Percentiles rank a stretch among this genome's conserved stretches.
phyloP scores from a whole-genome alignment of 2,329 filamentous ascomycete species.

The Dissoconium aciculare region DNA sequence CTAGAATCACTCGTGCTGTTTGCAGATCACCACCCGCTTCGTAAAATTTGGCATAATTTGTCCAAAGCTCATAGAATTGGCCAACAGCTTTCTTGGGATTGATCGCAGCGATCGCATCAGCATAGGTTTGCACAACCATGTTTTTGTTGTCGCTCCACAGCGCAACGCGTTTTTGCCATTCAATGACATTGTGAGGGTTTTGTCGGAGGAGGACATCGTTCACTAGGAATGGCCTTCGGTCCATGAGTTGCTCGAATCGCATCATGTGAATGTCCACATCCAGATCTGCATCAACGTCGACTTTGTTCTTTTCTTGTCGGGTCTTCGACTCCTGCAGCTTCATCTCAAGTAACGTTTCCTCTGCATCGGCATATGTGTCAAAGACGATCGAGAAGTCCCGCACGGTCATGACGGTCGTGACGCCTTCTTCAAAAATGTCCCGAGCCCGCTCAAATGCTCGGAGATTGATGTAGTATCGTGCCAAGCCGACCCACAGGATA shows the following conservation, averaged over 20 bases:
- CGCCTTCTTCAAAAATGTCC: slow-evolving; percentile 88
- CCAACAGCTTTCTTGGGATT: slow-evolving; percentile 89
- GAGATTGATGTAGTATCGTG: slow-evolving; percentile 89
- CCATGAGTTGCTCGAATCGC: slow-evolving; percentile 96
- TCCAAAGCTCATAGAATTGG: slow-evolving; percentile 87
- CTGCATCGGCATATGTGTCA: slow-evolving; percentile 90
- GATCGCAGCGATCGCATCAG: slow-evolving; percentile 81
- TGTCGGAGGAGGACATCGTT: slow-evolving; percentile 92
- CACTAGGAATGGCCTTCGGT: slow-evolving; percentile 82
- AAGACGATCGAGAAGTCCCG: slow-evolving; percentile 94
- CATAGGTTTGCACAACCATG: slow-evolving; percentile 88
- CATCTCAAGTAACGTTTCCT: slow-evolving; percentile 83
- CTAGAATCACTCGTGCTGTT: slow-evolving; percentile 82
- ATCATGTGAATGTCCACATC: slow-evolving; percentile 95
- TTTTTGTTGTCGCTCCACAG: slow-evolving; percentile 87
- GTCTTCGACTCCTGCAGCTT: slow-evolving; percentile 76
- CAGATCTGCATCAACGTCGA: slow-evolving; percentile 75
- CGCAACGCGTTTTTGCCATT: slow-evolving; percentile 95
- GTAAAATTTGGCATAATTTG: slow-evolving; percentile 95
- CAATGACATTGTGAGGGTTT: slow-evolving; percentile 87
- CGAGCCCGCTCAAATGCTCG: slow-evolving; percentile 85
- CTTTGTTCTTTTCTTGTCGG: slow-evolving; percentile 61
- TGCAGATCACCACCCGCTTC: slow-evolving; percentile 71
- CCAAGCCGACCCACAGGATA: slow-evolving; percentile 85
- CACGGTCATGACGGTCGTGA: slow-evolving; percentile 97